Evolutionary conservation across 257 asterid species (phyloP).

Genomic region (Solanum pinnatisectum): DNA sequence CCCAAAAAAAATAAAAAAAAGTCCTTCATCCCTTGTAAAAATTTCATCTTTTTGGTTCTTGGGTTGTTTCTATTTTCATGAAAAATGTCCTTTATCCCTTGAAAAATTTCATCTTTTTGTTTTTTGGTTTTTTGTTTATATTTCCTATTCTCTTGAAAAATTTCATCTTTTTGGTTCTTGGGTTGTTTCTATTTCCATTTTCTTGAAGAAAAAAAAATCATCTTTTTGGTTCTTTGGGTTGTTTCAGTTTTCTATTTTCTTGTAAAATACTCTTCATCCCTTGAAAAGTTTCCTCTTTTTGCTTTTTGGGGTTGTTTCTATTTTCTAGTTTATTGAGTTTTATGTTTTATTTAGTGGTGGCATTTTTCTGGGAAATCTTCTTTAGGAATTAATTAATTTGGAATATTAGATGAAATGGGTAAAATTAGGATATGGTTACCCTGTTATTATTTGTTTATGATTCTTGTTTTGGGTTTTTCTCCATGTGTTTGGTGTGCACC

Average conservation of each 20-base stretch:
- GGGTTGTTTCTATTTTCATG: neutral
- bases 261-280: neutral
- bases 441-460: slow-evolving; percentile 35
- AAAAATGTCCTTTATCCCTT: neutral
- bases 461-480: slow-evolving; percentile 32
- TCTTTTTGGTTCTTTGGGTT: neutral
- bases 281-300: neutral
- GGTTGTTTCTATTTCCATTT: neutral
- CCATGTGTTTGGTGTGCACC: slow-evolving; percentile 35
- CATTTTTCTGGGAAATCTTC: slow-evolving; percentile 2
- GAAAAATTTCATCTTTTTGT: neutral
- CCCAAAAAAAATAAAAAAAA: neutral
- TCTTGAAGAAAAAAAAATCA: neutral
- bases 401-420: slow-evolving; percentile 52
- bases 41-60: neutral
- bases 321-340: neutral
- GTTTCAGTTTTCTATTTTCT: neutral
- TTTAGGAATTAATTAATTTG: slow-evolving; percentile 22
- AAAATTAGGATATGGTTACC: slow-evolving; percentile 54
- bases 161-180: neutral
- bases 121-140: neutral
- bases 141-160: neutral
- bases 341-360: neutral
- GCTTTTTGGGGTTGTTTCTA: neutral
- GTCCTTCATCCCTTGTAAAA: neutral